phyloP scores from a whole-genome alignment of 805 yeast species.

The Tetrapisispora phaffii region DNA sequence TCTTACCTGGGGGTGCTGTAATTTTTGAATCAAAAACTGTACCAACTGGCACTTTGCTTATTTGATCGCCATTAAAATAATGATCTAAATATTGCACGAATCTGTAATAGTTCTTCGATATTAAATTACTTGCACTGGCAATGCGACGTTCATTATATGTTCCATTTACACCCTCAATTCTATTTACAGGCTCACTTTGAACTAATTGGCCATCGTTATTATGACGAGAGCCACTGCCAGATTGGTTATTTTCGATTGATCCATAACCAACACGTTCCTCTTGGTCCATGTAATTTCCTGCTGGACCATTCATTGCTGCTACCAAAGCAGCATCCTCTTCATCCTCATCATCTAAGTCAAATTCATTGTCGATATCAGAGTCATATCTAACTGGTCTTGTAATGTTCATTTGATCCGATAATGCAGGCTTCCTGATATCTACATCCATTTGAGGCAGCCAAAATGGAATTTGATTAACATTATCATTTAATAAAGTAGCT shows the following conservation, averaged over 20 bases:
- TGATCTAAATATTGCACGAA: constrained; percentile 28
- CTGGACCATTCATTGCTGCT: constrained; percentile 23
- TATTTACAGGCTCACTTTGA: neutral
- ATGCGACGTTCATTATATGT: constrained; percentile 23
- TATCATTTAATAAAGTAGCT: constrained; percentile 81
- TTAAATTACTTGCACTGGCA: constrained; percentile 13
- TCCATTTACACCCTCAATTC: constrained; percentile 21
- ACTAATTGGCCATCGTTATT: neutral
- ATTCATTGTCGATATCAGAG: constrained; percentile 23
- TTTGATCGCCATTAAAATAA: constrained; percentile 42
- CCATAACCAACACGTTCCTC: constrained; percentile 59
- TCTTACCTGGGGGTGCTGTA: constrained; percentile 78
- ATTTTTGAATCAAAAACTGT: constrained; percentile 51
- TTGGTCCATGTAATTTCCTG: constrained; percentile 57
- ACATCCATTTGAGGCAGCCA: constrained; percentile 97
- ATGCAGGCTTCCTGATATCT: constrained; percentile 81
- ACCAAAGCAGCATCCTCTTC: constrained; percentile 27
- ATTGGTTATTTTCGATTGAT: constrained; percentile 15
- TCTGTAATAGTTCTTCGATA: constrained; percentile 16
- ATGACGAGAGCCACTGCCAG: neutral
- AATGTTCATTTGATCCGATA: constrained; percentile 37
- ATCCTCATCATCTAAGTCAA: constrained; percentile 29
- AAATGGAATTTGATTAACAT: constrained; percentile 78
- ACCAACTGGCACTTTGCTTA: constrained; percentile 51
- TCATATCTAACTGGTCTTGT: constrained; percentile 25